Conservation (phyloP, 2,329 filamentous ascomycete genomes). For the Ophiostoma himal-ulmi region DNA sequence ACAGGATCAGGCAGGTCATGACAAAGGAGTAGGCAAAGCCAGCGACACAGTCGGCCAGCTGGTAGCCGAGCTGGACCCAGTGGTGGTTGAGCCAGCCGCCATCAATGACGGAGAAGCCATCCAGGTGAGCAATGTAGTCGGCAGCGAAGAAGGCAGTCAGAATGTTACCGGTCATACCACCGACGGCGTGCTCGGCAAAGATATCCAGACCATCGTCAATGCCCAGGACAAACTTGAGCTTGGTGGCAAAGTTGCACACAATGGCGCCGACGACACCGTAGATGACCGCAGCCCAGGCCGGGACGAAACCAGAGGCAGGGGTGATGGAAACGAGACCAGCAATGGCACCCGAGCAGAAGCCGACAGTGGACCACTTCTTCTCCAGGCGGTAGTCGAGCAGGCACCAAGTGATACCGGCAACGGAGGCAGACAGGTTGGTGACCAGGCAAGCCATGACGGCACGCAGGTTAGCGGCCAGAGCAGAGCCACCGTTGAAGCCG, state of each 20-base stretch:
- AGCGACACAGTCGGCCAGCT: constrained; percentile 72
- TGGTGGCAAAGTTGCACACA: constrained; percentile 83
- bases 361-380: constrained; percentile 86
- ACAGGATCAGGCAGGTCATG: constrained; percentile 71
- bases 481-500: constrained; percentile 86
- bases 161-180: constrained; percentile 72
- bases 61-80: constrained; percentile 78
- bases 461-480: constrained; percentile 72
- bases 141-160: constrained; percentile 77
- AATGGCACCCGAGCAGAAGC: constrained; percentile 87
- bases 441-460: constrained; percentile 82
- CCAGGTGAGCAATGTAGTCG: constrained; percentile 76
- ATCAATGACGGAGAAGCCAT: constrained; percentile 59
- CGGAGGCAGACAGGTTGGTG: constrained; percentile 77
- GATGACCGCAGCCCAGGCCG: constrained; percentile 75
- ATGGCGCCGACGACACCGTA: constrained; percentile 71
- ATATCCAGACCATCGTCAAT: constrained; percentile 86
- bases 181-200: constrained; percentile 75
- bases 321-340: constrained; percentile 84
- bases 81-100: constrained; percentile 81
- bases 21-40: constrained; percentile 74
- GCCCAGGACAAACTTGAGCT: constrained; percentile 76
- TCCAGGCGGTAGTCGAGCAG: constrained; percentile 83
- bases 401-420: constrained; percentile 85
- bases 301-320: constrained; percentile 77